phyloP scores from a whole-genome alignment of 2,329 filamentous ascomycete genomes.

The Colletotrichum liriopes region DNA sequence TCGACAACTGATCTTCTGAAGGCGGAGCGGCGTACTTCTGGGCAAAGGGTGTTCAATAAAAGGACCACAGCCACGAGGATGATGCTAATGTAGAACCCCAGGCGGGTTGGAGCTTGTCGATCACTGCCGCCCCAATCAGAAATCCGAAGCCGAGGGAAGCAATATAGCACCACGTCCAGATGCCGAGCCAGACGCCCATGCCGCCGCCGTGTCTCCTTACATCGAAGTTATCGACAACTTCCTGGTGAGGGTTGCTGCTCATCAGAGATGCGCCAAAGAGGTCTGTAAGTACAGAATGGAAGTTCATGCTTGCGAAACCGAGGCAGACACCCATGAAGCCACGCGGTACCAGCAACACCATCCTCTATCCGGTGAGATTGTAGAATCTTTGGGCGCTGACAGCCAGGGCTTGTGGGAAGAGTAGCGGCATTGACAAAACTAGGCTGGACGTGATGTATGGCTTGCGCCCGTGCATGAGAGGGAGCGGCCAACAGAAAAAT shows the following conservation, averaged over 20 bases:
- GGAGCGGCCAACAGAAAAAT: constrained; percentile 81
- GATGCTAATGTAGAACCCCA: constrained; percentile 86
- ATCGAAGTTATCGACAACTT: constrained; percentile 77
- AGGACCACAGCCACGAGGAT: constrained; percentile 76
- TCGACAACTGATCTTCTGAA: constrained; percentile 79
- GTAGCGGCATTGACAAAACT: constrained; percentile 78
- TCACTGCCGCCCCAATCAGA: constrained; percentile 78
- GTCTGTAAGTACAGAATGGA: constrained; percentile 79
- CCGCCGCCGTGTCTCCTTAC: constrained; percentile 83
- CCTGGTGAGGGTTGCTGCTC: constrained; percentile 80
- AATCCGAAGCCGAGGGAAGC: constrained; percentile 82
- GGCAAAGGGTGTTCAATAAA: constrained; percentile 78
- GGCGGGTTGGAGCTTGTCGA: constrained; percentile 73
- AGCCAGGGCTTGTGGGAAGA: constrained; percentile 82
- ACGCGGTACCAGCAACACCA: constrained; percentile 74
- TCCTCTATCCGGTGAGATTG: constrained; percentile 69
- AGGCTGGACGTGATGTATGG: constrained; percentile 82
- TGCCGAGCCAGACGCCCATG: constrained; percentile 84
- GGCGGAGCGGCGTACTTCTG: constrained; percentile 79
- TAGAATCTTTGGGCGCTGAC: constrained; percentile 72
- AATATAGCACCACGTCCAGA: constrained; percentile 85
- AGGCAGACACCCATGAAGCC: constrained; percentile 78
- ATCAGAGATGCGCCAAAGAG: constrained; percentile 84
- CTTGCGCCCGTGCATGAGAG: constrained; percentile 82
- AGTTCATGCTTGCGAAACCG: constrained; percentile 85